Evolutionary conservation across 192 early-diverging fungal genomes (phyloP).

Genomic region (Entomortierella parvispora): DNA sequence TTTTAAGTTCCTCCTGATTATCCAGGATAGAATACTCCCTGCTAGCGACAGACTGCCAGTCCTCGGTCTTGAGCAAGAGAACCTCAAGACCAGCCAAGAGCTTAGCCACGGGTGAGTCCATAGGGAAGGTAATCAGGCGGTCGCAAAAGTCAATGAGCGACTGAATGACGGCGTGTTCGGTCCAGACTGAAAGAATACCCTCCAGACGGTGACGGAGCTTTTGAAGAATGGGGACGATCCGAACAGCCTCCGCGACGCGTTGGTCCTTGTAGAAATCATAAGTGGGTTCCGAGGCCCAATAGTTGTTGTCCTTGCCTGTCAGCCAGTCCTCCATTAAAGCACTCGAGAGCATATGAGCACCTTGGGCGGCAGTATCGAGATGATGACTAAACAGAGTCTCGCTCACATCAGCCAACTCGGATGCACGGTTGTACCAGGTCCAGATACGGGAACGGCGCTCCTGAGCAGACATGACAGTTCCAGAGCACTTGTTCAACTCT

Average conservation of each 20-base stretch:
- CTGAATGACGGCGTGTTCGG: constrained; percentile 89
- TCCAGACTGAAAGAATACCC: constrained; percentile 83
- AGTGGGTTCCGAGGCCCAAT: constrained; percentile 57
- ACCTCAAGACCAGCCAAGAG: constrained; percentile 90
- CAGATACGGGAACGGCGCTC: constrained; percentile 48
- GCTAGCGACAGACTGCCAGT: constrained; percentile 93
- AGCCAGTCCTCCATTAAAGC: constrained; percentile 62
- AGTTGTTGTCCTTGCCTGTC: constrained; percentile 39
- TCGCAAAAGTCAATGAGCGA: constrained; percentile 73
- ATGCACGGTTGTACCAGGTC: constrained; percentile 56
- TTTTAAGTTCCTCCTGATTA: constrained; percentile 73
- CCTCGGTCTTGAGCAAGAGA: constrained; percentile 87
- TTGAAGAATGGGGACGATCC: constrained; percentile 68
- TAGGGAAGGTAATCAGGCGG: constrained; percentile 72
- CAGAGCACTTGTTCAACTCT: constrained; percentile 30
- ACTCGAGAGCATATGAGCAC: constrained; percentile 63
- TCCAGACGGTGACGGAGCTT: constrained; percentile 67
- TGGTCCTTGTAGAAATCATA: constrained; percentile 93
- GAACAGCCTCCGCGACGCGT: constrained; percentile 78
- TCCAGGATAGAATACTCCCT: constrained; percentile 79
- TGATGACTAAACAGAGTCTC: constrained; percentile 59
- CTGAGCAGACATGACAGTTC: constrained; percentile 21
- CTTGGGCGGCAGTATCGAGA: constrained; percentile 55
- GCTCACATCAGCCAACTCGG: constrained; percentile 54
- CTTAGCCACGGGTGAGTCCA: constrained; percentile 89